Conservation (phyloP, 2,329 filamentous ascomycete genomes). For the Hysterium pulicare region DNA sequence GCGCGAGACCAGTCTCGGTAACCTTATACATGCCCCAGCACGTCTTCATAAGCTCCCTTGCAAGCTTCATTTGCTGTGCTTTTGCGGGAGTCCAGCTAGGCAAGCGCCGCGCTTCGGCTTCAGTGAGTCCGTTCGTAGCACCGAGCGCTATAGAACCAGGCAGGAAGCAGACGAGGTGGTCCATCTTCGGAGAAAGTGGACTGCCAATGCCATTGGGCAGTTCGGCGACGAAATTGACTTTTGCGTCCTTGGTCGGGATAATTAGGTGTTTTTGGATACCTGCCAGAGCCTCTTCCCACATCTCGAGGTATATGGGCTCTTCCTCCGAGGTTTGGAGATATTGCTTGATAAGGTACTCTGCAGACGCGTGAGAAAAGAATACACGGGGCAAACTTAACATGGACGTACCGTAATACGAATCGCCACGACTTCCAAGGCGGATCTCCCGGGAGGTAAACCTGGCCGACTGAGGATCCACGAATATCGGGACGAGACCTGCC, state of each 20-base stretch:
- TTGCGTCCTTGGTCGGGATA: constrained; percentile 72
- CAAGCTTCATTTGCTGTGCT: constrained; percentile 77
- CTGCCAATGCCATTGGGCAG: constrained; percentile 67
- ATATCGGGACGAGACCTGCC: constrained; percentile 83
- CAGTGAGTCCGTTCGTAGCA: constrained; percentile 70
- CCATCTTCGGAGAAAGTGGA: constrained; percentile 77
- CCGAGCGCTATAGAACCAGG: constrained; percentile 85
- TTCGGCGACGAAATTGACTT: constrained; percentile 79
- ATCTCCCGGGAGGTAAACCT: constrained; percentile 76
- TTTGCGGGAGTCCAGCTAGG: constrained; percentile 67
- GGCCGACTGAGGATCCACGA: constrained; percentile 70
- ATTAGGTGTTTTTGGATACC: constrained; percentile 84
- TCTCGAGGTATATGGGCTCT: constrained; percentile 75
- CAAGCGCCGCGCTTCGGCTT: constrained; percentile 67
- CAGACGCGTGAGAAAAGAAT: not conserved
- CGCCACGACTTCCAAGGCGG: constrained; percentile 85
- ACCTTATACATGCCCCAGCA: constrained; percentile 93
- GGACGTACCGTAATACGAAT: constrained; percentile 73
- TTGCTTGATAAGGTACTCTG: constrained; percentile 91
- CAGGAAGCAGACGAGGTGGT: constrained; percentile 92
- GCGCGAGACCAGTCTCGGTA: constrained; percentile 80
- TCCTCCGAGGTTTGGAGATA: constrained; percentile 83
- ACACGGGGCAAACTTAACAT: not conserved
- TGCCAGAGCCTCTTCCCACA: constrained; percentile 81
- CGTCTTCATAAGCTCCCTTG: constrained; percentile 83